These are phyloP conservation scores for Ganoderma lucidum DNA, from an alignment of 1,284 basidiomycete species.

Conservation along the genomic window DNA sequence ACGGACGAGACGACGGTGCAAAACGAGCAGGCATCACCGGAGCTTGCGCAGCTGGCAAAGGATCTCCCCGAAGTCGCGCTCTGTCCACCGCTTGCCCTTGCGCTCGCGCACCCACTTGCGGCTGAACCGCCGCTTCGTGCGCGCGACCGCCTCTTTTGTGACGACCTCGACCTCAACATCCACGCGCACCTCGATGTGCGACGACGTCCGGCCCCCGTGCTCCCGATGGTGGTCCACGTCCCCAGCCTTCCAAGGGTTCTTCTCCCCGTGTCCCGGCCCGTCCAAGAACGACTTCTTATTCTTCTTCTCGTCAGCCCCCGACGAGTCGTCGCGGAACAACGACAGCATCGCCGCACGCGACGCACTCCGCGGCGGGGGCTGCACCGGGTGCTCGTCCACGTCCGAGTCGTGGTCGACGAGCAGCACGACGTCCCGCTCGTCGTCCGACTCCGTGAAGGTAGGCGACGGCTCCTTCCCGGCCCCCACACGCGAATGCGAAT, in stretches of 20 bases:
- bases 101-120: constrained; percentile 35
- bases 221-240: not conserved
- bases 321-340: constrained; percentile 18
- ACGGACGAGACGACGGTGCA: not conserved
- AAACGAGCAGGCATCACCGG: constrained; percentile 17
- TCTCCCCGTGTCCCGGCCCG: not conserved
- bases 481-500: not conserved
- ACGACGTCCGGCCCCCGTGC: not conserved
- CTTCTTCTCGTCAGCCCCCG: not conserved
- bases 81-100: constrained; percentile 32
- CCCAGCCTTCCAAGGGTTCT: not conserved
- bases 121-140: constrained; percentile 31
- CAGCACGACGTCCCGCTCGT: constrained; percentile 29
- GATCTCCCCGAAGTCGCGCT: constrained; percentile 31
- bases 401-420: constrained; percentile 25
- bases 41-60: constrained; percentile 29
- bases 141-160: constrained; percentile 24
- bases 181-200: not conserved
- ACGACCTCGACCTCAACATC: constrained; percentile 28
- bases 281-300: not conserved
- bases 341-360: constrained; percentile 29
- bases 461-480: not conserved
- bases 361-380: constrained; percentile 19
- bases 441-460: constrained; percentile 7
- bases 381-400: constrained; percentile 5